A percentile compares a stretch with the other conserved stretches of the same genome.
phyloP scores from a whole-genome alignment of 2,329 filamentous ascomycete species.

The Xylariaceae sp. region DNA sequence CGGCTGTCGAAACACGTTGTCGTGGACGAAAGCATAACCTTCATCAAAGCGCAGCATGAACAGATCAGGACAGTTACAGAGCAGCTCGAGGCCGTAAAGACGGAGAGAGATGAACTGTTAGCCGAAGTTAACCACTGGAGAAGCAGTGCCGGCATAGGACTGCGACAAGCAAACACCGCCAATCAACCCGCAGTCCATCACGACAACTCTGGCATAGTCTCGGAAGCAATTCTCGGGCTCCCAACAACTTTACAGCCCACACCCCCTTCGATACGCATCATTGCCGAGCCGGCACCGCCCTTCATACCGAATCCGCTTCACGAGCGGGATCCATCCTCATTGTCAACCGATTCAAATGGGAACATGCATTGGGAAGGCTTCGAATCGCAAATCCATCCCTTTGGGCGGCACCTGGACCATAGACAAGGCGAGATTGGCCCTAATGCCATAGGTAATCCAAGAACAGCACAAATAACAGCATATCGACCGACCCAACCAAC shows the following conservation, averaged over 20 bases:
- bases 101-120: conserved; percentile 24
- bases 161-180: conserved; percentile 16
- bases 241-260: conserved; percentile 8
- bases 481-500: conserved; percentile 11
- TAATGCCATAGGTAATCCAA: conserved; percentile 5
- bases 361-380: conserved; percentile 18
- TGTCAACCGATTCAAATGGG: conserved; percentile 4
- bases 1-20: conserved; percentile 41
- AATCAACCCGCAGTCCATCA: conserved; percentile 4
- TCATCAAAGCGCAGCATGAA: conserved; percentile 28
- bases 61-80: conserved; percentile 18
- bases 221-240: conserved; percentile 11
- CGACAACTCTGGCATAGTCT: conserved; percentile 1
- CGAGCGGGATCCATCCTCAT: conserved; percentile 5
- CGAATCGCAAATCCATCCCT: conserved; percentile 16
- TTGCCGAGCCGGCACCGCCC: conserved; percentile 10
- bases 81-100: conserved; percentile 16
- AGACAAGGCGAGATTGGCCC: conserved; percentile 4
- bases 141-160: conserved; percentile 21
- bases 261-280: conserved; percentile 9
- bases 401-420: conserved; percentile 7
- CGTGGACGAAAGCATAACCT: conserved; percentile 36
- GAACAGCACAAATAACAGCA: conserved; percentile 4
- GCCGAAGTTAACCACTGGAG: conserved; percentile 26
- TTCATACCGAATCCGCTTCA: conserved; percentile 13